Conservation (phyloP, 805 yeast species). For the Barnettozyma siamensis region DNA sequence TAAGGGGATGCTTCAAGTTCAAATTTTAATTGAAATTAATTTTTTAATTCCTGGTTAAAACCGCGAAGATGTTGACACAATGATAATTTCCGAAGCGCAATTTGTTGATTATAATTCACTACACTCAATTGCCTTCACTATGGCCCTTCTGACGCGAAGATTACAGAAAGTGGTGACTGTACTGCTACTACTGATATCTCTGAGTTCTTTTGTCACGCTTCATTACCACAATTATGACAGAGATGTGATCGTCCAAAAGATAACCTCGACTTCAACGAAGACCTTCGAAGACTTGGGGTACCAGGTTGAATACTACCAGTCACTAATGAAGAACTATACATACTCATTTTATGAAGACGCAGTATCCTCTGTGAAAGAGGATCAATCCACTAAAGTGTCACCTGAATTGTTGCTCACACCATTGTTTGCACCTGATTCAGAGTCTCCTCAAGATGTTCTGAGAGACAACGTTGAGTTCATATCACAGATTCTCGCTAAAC, state of each 20-base stretch:
- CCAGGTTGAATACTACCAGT: conserved; percentile 16
- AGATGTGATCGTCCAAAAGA: conserved; percentile 2
- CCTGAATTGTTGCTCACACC: conserved; percentile 19
- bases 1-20: too few species aligned
- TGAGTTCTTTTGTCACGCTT: conserved; percentile 1
- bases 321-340: conserved; percentile 19
- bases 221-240: conserved; percentile 13
- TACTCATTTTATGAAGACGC: conserved; percentile 14
- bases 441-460: conserved; percentile 13
- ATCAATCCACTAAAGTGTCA: conserved; percentile 1
- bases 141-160: conserved; percentile 11
- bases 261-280: conserved; percentile 1
- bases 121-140: not conserved
- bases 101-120: not conserved
- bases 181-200: not conserved
- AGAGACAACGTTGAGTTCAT: conserved; percentile 10
- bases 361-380: not conserved
- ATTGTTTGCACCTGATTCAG: conserved; percentile 10
- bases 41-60: too few species aligned
- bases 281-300: conserved; percentile 9
- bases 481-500: conserved; percentile 5
- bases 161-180: conserved; percentile 12
- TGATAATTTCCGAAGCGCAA: too few species aligned
- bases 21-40: too few species aligned
- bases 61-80: too few species aligned